Conservation (phyloP, 1,284 basidiomycete species). For the Apiotrichum gamsii region DNA sequence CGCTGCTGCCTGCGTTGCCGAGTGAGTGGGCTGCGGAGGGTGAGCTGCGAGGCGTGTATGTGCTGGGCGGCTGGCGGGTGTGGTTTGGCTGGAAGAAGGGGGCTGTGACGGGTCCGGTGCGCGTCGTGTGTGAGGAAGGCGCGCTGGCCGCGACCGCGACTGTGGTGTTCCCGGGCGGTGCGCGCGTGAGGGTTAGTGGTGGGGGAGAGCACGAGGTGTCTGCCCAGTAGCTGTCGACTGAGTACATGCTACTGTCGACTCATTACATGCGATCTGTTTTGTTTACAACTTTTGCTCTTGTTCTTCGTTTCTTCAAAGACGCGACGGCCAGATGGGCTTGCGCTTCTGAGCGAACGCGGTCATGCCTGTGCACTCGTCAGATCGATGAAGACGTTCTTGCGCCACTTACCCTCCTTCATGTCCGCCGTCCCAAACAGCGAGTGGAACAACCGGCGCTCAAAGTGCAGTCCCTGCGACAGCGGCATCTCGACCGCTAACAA, state of each 20-base stretch:
- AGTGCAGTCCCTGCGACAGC: constrained; percentile 72
- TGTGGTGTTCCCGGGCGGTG: not conserved
- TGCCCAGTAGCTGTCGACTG: no score
- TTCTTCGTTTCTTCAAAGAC: constrained; percentile 1
- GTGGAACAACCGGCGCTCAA: constrained; percentile 88
- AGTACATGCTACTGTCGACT: no score
- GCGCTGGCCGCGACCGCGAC: not conserved
- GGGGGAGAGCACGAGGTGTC: not conserved
- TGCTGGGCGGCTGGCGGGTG: not conserved
- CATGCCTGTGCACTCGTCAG: constrained; percentile 63
- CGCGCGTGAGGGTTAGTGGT: not conserved
- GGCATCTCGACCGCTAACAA: constrained; percentile 73
- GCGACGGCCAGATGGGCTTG: constrained; percentile 60
- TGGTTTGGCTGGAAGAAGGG: not conserved
- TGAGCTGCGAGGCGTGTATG: not conserved
- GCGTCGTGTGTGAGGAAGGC: not conserved
- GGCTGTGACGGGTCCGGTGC: not conserved
- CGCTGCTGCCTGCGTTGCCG: constrained; percentile 8
- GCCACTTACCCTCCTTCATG: constrained; percentile 79
- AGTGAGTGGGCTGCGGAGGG: not conserved
- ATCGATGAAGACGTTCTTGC: not conserved
- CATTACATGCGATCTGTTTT: no score
- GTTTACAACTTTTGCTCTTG: no score
- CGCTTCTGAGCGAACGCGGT: constrained; percentile 89
- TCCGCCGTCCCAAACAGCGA: constrained; percentile 87